Percentiles rank a stretch among this genome's conserved stretches.
These are phyloP conservation scores for Trichoderma sp. DNA, from an alignment of 2,329 filamentous ascomycete genomes.

Conservation along the genomic window DNA sequence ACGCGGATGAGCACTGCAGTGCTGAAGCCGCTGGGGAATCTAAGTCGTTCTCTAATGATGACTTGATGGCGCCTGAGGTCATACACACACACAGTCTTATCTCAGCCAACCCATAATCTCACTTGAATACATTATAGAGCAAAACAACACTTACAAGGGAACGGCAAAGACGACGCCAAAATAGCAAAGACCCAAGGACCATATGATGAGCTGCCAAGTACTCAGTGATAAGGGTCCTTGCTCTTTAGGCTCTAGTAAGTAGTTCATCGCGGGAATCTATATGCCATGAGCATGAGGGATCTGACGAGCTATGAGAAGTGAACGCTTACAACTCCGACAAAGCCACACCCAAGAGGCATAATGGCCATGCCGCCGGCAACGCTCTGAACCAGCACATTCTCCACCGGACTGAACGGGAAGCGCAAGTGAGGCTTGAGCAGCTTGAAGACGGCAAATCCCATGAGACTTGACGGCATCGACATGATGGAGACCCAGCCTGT, in stretches of 20 bases:
- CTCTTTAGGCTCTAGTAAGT: constrained; percentile 73
- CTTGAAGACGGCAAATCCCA: constrained; percentile 94
- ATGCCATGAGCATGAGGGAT: constrained; percentile 8
- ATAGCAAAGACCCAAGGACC: constrained; percentile 90
- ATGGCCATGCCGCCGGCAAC: constrained; percentile 94
- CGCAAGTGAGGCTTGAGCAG: constrained; percentile 67
- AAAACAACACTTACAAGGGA: constrained; percentile 55
- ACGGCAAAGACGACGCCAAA: constrained; percentile 98
- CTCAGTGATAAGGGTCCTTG: constrained; percentile 71
- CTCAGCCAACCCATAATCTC: neutral
- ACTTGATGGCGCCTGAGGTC: constrained; percentile 69
- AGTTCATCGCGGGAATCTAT: constrained; percentile 83
- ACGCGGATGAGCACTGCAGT: constrained; percentile 92
- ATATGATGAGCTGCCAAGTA: constrained; percentile 76
- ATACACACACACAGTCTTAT: neutral
- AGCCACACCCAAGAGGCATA: constrained; percentile 93
- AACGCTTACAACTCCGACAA: constrained; percentile 74
- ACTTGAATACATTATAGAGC: neutral
- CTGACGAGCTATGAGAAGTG: neutral
- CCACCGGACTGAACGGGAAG: constrained; percentile 81
- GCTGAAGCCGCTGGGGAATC: constrained; percentile 92
- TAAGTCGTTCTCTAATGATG: constrained; percentile 86
- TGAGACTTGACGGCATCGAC: constrained; percentile 93
- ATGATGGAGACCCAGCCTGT: constrained; percentile 74
- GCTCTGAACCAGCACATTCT: constrained; percentile 89